Evolutionary conservation across 2,329 filamentous ascomycete species (phyloP), one percentile per base, ranked within the genome.

Genomic region (Fusarium zealandicum): DNA sequence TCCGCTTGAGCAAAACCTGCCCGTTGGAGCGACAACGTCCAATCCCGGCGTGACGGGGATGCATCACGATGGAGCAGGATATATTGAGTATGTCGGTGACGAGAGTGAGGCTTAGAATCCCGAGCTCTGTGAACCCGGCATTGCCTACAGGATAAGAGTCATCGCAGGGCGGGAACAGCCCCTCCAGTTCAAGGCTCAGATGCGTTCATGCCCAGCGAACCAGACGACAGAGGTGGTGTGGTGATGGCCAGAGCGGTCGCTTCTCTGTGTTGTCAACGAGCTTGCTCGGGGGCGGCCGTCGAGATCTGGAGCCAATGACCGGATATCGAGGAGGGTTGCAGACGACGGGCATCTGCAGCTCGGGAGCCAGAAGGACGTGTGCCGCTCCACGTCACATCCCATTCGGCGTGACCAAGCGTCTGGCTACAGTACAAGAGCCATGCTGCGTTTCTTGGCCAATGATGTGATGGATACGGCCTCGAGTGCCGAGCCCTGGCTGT

Each of bases 191-290:
- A 53, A 59, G 48, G 57, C 52, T 54, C 45, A 55, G 49, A 63
- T 50, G 60, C 65, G 51, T 68, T 63, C 59, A 63, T 68, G 63
- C 65, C 65, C 65, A 68, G 65, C 56, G 54, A 56, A 41, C 40
- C 38, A 32, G 35, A 41, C 12, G 35, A 18, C 22, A 16, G 30
- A n/a, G 42, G 55, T 60, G 54, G 39, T 52, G 51, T 52, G 53
- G 8, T 33, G 28, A 37, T 30, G 35, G 31, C 18, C 39, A 27
- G 27, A 43, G 58, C 61, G 60, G 52, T 61, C 22, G 60, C 63
- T 61, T 48, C 22, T 61, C 60, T 63, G 60, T 52, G 60, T 58
- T 63, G 60, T 58, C 54, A 55, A 58, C 3, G 9, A 38, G 47
- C 37, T 22, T 6, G 32, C 45, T 42, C 52, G 60, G 60, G 36